Percentiles rank a stretch among this genome's conserved stretches.
Conservation (phyloP, 106 monocot species). For the Alisma plantagoaquatica region DNA sequence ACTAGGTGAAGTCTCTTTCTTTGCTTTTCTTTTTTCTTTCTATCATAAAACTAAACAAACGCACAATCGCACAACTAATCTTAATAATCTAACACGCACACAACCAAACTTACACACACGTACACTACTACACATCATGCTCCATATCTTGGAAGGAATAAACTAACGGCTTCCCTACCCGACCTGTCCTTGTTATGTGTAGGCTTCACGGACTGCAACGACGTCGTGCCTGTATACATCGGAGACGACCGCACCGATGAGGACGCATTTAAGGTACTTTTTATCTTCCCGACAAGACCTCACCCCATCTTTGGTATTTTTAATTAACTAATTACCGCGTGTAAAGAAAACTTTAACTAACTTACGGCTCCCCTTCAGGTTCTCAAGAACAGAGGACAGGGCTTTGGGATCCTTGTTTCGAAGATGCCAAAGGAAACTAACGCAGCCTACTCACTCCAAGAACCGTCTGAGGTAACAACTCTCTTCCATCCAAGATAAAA, state of each 20-base stretch:
- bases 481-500: not conserved
- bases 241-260: slow-evolving; percentile 81
- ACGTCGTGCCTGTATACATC: slow-evolving; percentile 63
- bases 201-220: slow-evolving; percentile 38
- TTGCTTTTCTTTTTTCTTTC: too few relatives aligned
- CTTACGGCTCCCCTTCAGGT: too few relatives aligned
- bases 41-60: not conserved
- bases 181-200: not conserved
- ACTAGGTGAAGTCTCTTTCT: slow-evolving; percentile 74
- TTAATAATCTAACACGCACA: not conserved
- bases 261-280: slow-evolving; percentile 69
- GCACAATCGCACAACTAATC: not conserved
- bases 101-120: too few relatives aligned
- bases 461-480: slow-evolving; percentile 64
- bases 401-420: slow-evolving; percentile 70
- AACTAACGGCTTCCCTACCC: too few relatives aligned
- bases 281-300: too few relatives aligned
- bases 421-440: slow-evolving; percentile 77
- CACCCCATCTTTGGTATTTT: too few relatives aligned
- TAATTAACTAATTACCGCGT: too few relatives aligned
- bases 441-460: slow-evolving; percentile 66
- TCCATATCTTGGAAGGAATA: too few relatives aligned
- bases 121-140: too few relatives aligned
- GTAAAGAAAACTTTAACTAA: too few relatives aligned
- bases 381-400: slow-evolving; percentile 71